phyloP scores from a whole-genome alignment of 495 filamentous ascomycete genomes.

The Delitschia confertaspora region DNA sequence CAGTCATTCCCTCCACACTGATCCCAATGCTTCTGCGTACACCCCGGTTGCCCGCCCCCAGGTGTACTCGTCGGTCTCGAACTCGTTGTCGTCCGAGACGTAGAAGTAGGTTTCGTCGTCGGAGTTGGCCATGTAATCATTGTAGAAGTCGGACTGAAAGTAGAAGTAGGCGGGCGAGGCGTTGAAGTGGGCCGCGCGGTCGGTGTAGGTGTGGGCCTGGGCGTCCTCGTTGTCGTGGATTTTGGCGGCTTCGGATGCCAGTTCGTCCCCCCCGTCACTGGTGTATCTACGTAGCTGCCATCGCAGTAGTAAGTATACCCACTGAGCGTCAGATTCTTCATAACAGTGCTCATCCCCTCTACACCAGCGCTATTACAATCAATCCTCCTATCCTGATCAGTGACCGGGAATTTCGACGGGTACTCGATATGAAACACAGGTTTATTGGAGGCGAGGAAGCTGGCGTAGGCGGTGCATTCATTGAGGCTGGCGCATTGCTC shows the following conservation, averaged over 20 bases:
- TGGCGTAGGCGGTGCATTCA: slow-evolving; percentile 47
- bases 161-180: background rate
- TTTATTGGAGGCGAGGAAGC: slow-evolving; percentile 50
- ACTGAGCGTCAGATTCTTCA: slow-evolving; percentile 14
- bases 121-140: background rate
- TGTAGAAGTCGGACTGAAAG: background rate
- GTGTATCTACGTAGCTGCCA: slow-evolving; percentile 16
- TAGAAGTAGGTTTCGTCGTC: background rate
- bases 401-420: slow-evolving; percentile 11
- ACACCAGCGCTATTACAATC: slow-evolving; percentile 16
- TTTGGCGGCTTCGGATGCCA: slow-evolving; percentile 7
- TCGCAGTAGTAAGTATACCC: slow-evolving; percentile 18
- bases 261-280: slow-evolving; percentile 8
- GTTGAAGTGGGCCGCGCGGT: background rate
- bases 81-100: slow-evolving; percentile 1
- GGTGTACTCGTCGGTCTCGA: slow-evolving; percentile 13
- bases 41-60: slow-evolving; percentile 10
- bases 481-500: slow-evolving; percentile 55
- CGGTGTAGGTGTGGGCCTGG: too few species aligned
- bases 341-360: slow-evolving; percentile 14
- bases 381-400: too few species aligned
- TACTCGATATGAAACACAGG: slow-evolving; percentile 73
- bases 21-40: slow-evolving; percentile 22
- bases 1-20: slow-evolving; percentile 24
- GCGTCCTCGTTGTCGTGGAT: background rate